A percentile compares a stretch with the other conserved stretches of the same genome.
phyloP scores from a whole-genome alignment of 441 rosid genomes.

The Geranium incanum region DNA sequence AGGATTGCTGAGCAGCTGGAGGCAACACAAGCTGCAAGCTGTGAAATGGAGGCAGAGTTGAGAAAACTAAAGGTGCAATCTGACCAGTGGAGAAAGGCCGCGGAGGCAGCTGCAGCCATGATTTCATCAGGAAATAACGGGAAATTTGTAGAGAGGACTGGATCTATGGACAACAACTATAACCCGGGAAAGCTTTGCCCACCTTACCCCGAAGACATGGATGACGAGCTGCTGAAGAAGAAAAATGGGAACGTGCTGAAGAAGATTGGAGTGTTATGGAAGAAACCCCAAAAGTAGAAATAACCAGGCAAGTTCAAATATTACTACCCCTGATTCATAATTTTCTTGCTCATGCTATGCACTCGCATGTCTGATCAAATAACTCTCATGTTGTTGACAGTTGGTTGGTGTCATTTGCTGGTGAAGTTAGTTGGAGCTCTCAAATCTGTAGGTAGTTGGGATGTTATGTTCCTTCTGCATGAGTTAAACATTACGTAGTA shows the following conservation, averaged over 20 bases:
- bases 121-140: slow-evolving; percentile 55
- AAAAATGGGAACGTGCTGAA: slow-evolving; percentile 62
- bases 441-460: not conserved
- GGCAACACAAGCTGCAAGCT: slow-evolving; percentile 46
- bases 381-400: not conserved
- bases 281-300: slow-evolving; percentile 51
- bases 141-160: slow-evolving; percentile 44
- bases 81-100: slow-evolving; percentile 82
- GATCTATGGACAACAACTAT: slow-evolving; percentile 39
- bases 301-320: not conserved
- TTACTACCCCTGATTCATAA: not conserved
- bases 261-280: slow-evolving; percentile 72
- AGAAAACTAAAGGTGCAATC: slow-evolving; percentile 70
- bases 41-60: slow-evolving; percentile 53
- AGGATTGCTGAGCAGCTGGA: slow-evolving; percentile 59
- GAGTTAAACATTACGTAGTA: not conserved
- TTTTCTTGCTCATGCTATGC: no score
- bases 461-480: not conserved
- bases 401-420: not conserved
- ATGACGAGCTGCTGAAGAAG: slow-evolving; percentile 41
- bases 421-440: not conserved
- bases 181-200: slow-evolving; percentile 33
- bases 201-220: slow-evolving; percentile 39
- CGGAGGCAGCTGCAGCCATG: slow-evolving; percentile 67
- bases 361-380: not conserved